Evolutionary conservation across 192 early-diverging fungal species (phyloP), one percentile per base, ranked within the genome.

Genomic region (Rhizophlyctis rosea): DNA sequence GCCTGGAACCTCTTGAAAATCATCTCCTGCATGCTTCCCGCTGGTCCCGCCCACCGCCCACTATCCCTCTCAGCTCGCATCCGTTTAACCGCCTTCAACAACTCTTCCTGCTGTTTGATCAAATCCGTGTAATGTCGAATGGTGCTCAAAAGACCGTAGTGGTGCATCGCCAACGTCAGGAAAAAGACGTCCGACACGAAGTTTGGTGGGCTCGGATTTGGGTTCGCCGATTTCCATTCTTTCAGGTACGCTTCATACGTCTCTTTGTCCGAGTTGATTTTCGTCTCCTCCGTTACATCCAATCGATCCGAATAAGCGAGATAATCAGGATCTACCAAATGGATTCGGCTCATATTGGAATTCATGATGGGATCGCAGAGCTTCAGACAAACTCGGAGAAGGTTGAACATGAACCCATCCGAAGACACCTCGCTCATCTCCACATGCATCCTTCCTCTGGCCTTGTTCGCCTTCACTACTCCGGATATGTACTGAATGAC

Each of bases 101-200:
- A 65, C 24, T 93, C 89, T 34, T 78, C 76, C 16, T 87, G 73
- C 47, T 86, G 82, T 69, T 87, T 89, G 4, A 85, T 72, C 33
- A 89, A 73, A 1, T 79, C 73, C 52, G 83, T 78, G 57, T 87
- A 95, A 32, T 81, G 81, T 1, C 84, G 78, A 56, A 89, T 79
- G 16, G 78, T 86, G 54, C 86, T 80, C 29, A 96, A 76, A 16
- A 88, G 75, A 11, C 94, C 93, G 47, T 89, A 84, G 66, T 96
- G 96, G 50, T 90, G 77, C 4, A 87, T 77, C 13, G 80, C 76
- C 11, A 96, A 71, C 0, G 93, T 86, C 4, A 93, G 61, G 58
- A 87, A 91, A 70, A 98, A 97, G 21, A 90, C 80, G 61, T 97
- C 92, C 1, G 94, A 84, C 34, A 97, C 91, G 65, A 98, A 98